Conservation (phyloP, 148 eudicot genomes). For the Fagopyrum esculentum region DNA sequence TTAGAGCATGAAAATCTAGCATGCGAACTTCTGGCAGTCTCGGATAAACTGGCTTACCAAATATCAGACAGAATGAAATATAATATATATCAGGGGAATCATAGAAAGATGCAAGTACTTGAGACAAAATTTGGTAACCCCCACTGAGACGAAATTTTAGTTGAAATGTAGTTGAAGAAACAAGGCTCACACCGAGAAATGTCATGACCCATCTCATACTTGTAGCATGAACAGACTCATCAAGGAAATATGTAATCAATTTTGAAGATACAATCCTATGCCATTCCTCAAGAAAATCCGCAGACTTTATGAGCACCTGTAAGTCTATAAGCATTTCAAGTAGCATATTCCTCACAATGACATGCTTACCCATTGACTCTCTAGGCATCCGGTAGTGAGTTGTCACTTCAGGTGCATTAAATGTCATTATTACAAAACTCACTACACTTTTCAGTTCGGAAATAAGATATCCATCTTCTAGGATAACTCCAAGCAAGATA, state of each 20-base stretch:
- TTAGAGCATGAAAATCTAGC: conserved; percentile 92
- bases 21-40: conserved; percentile 95
- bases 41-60: conserved; percentile 97
- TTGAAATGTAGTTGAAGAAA: conserved; percentile 85
- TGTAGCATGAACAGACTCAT: conserved; percentile 96
- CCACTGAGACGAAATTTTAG: conserved; percentile 80
- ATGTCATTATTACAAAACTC: conserved; percentile 90
- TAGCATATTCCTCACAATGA: conserved; percentile 95
- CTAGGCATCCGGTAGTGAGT: conserved; percentile 46
- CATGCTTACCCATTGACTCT: conserved; percentile 96
- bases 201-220: conserved; percentile 99
- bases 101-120: conserved; percentile 84
- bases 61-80: conserved; percentile 84
- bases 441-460: conserved; percentile 89
- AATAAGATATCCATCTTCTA: conserved; percentile 87
- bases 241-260: conserved; percentile 79
- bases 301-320: conserved; percentile 74
- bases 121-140: conserved; percentile 78
- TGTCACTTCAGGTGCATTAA: conserved; percentile 74
- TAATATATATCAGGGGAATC: conserved; percentile 98
- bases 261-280: conserved; percentile 88
- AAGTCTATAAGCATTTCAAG: conserved; percentile 96
- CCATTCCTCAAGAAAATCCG: conserved; percentile 95
- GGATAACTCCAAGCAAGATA: conserved; percentile 76
- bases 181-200: conserved; percentile 92